Evolutionary conservation across 306 rosid species (phyloP).

Genomic region (Glycine tomentella): DNA sequence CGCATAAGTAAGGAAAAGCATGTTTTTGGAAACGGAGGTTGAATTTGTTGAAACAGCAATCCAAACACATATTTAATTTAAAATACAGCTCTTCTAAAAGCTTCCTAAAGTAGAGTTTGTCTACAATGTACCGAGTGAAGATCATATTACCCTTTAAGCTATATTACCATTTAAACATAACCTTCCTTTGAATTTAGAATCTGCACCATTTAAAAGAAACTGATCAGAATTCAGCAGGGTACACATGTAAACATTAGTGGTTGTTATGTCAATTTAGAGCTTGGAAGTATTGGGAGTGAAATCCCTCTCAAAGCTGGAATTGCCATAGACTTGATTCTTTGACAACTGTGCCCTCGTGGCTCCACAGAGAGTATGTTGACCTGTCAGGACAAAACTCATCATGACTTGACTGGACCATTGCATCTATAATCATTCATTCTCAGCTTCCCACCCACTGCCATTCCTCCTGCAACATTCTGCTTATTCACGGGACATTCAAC

Average conservation of each 20-base stretch:
- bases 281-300: conserved; percentile 49
- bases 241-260: conserved; percentile 6
- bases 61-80: background rate
- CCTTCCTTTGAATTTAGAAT: background rate
- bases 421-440: background rate
- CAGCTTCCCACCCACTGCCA: background rate
- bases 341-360: conserved; percentile 60
- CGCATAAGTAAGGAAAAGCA: too few relatives aligned
- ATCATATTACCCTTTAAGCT: background rate
- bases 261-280: conserved; percentile 44
- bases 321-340: conserved; percentile 34
- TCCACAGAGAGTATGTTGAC: conserved; percentile 48
- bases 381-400: conserved; percentile 42
- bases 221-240: background rate
- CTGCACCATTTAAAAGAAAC: background rate
- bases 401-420: conserved; percentile 27
- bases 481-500: conserved; percentile 38
- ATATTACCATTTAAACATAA: background rate
- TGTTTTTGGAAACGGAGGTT: too few relatives aligned
- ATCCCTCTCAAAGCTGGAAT: conserved; percentile 19
- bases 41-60: too few relatives aligned
- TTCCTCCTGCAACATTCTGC: conserved; percentile 10
- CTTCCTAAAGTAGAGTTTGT: background rate
- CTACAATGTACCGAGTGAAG: background rate
- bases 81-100: background rate